phyloP scores from a whole-genome alignment of 108 stramenopile species.

The Nitzschia putrida region DNA sequence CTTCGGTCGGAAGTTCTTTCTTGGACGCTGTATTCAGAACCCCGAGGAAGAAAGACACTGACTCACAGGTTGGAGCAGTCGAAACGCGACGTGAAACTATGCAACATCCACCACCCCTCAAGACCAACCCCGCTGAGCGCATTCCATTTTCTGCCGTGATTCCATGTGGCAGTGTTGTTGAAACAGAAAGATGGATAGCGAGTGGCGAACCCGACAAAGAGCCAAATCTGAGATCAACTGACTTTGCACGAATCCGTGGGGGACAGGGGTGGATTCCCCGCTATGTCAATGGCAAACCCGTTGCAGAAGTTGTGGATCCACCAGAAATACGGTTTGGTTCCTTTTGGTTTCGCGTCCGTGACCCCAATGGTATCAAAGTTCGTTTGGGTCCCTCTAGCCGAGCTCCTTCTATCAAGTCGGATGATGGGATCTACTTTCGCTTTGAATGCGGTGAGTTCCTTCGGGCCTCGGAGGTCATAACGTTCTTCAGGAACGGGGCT shows the following conservation, averaged over 20 bases:
- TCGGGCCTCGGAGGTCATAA: slow-evolving; percentile 79
- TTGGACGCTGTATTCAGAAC: slow-evolving; percentile 65
- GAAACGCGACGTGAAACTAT: slow-evolving; percentile 16
- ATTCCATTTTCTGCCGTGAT: slow-evolving; percentile 33
- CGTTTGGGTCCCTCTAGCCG: slow-evolving; percentile 71
- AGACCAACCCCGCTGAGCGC: slow-evolving; percentile 18
- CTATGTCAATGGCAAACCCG: slow-evolving; percentile 40
- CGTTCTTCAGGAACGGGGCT: slow-evolving; percentile 43
- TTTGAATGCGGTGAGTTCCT: slow-evolving; percentile 91
- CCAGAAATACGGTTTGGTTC: slow-evolving; percentile 80
- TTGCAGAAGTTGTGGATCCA: slow-evolving; percentile 18
- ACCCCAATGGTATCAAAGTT: slow-evolving; percentile 65
- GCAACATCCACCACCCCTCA: slow-evolving; percentile 6
- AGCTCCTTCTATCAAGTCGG: slow-evolving; percentile 70
- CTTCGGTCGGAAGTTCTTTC: slow-evolving; percentile 63
- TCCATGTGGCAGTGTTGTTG: slow-evolving; percentile 75
- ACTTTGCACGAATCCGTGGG: slow-evolving; percentile 67
- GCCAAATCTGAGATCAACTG: slow-evolving; percentile 9
- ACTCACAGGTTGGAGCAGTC: slow-evolving; percentile 1
- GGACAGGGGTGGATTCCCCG: slow-evolving; percentile 86
- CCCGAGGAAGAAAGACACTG: slow-evolving; percentile 45
- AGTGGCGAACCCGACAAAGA: slow-evolving; percentile 10
- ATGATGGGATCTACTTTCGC: slow-evolving; percentile 69
- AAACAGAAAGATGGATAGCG: slow-evolving; percentile 59
- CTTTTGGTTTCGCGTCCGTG: slow-evolving; percentile 82